These are phyloP conservation scores for Rhizopogon roseolus DNA, from an alignment of 768 basidiomycete species.

Conservation along the genomic window DNA sequence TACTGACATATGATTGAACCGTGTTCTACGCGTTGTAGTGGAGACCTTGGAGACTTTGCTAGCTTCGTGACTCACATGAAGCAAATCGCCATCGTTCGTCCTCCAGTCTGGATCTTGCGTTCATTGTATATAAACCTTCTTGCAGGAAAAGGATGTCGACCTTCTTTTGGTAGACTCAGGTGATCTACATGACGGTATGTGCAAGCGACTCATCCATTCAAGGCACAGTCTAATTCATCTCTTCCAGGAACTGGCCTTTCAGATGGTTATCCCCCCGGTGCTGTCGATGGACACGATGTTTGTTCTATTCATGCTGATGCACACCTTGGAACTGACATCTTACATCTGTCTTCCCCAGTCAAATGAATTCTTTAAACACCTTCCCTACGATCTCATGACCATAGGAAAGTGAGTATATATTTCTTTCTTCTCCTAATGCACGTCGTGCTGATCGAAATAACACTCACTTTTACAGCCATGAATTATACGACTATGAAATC, in stretches of 20 bases:
- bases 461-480: conserved; percentile 48
- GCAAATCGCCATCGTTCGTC: conserved; percentile 52
- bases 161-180: conserved; percentile 79
- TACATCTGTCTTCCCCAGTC: conserved; percentile 33
- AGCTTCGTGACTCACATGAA: conserved; percentile 88
- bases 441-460: background rate
- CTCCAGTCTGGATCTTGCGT: background rate
- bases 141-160: conserved; percentile 67
- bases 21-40: conserved; percentile 25
- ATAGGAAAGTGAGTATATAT: conserved; percentile 64
- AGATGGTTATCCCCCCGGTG: conserved; percentile 68
- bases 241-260: conserved; percentile 67
- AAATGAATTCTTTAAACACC: conserved; percentile 66
- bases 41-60: conserved; percentile 76
- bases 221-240: background rate
- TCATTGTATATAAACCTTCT: background rate
- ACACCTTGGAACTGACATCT: background rate
- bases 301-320: conserved; percentile 5
- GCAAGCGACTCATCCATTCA: background rate
- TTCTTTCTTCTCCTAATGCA: background rate
- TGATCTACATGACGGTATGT: conserved; percentile 65
- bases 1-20: background rate
- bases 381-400: conserved; percentile 79
- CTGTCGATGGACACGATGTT: conserved; percentile 71
- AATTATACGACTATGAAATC: conserved; percentile 69